Evolutionary conservation across 73 alveolate genomes (phyloP).

Genomic region (Paramecium bursaria): DNA sequence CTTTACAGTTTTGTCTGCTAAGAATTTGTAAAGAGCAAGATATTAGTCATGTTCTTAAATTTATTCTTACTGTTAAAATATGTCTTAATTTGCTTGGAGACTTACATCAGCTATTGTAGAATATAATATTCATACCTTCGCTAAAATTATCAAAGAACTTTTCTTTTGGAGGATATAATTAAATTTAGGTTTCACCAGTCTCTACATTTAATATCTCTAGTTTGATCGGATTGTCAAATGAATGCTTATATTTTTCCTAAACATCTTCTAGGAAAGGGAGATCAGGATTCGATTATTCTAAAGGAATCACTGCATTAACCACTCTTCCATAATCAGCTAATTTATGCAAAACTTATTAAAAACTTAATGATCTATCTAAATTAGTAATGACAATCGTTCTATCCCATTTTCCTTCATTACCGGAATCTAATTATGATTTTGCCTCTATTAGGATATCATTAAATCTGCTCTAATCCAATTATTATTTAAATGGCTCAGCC

Average conservation of each 20-base stretch:
- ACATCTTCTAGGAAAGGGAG: constrained; percentile 5
- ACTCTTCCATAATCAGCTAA: constrained; percentile 55
- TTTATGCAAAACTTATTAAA: constrained; percentile 31
- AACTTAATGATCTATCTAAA: background rate
- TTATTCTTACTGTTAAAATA: background rate
- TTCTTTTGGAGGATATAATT: constrained; percentile 10
- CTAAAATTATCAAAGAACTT: background rate
- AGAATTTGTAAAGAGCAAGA: constrained; percentile 11
- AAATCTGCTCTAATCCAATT: constrained; percentile 7
- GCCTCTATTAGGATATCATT: constrained; percentile 18
- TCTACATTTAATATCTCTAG: constrained; percentile 31
- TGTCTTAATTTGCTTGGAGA: constrained; percentile 4
- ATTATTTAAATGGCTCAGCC: constrained; percentile 5
- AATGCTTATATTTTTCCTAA: background rate
- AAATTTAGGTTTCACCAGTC: constrained; percentile 42
- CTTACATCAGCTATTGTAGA: constrained; percentile 9
- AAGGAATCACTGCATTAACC: constrained; percentile 46
- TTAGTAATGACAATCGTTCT: constrained; percentile 53
- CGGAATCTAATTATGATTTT: constrained; percentile 2
- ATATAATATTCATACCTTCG: background rate
- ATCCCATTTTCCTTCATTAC: constrained; percentile 1
- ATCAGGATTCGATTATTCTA: constrained; percentile 14
- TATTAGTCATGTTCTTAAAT: background rate
- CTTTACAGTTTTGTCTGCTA: constrained; percentile 17
- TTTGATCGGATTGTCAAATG: constrained; percentile 31